Percentiles rank a stretch among this genome's conserved stretches.
These are phyloP conservation scores for Citrullus amarus DNA, from an alignment of 306 rosid genomes.

Conservation along the genomic window DNA sequence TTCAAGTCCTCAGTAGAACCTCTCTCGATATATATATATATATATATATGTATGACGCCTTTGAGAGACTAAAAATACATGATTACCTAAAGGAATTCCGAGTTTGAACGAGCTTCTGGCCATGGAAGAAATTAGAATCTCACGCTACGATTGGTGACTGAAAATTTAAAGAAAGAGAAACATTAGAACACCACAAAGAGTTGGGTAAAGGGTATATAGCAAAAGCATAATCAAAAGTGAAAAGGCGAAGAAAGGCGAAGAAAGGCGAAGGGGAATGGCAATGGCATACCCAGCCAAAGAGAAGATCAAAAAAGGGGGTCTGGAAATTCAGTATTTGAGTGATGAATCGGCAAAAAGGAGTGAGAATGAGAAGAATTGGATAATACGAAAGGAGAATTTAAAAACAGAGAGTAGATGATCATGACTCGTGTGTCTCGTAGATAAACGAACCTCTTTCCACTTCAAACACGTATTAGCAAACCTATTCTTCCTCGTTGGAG, in stretches of 20 bases:
- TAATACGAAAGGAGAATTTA: not conserved
- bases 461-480: not conserved
- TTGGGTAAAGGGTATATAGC: not conserved
- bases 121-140: slow-evolving; percentile 34
- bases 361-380: not conserved
- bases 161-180: slow-evolving; percentile 16
- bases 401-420: not conserved
- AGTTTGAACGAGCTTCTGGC: slow-evolving; percentile 61
- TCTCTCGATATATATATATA: not conserved
- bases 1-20: too few relatives aligned
- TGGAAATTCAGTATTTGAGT: not conserved
- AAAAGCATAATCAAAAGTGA: not conserved
- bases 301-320: not conserved
- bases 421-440: not conserved
- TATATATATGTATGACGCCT: not conserved
- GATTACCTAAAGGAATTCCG: slow-evolving; percentile 56
- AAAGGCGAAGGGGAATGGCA: not conserved
- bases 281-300: not conserved
- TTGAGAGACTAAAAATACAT: not conserved
- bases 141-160: slow-evolving; percentile 19
- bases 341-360: not conserved
- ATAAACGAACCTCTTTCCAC: not conserved
- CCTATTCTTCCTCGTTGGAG: not conserved
- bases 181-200: slow-evolving; percentile 20
- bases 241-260: not conserved